Percentiles rank a stretch among this genome's conserved stretches.
Conservation (phyloP, 495 filamentous ascomycete species). For the Penicillium parvum region DNA sequence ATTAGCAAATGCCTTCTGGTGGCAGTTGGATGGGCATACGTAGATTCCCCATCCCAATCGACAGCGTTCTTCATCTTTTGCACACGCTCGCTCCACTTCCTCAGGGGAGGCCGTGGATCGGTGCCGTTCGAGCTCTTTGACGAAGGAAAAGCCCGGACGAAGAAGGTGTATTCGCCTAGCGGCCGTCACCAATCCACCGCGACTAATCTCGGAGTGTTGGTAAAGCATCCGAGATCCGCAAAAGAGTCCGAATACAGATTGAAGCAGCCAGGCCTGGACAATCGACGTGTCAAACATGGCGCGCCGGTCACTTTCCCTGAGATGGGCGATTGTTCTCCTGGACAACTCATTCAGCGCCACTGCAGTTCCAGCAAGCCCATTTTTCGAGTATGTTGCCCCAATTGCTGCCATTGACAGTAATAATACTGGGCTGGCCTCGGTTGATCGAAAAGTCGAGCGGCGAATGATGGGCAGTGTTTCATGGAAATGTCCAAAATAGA, state of each 20-base stretch:
- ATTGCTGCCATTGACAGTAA: slow-evolving; percentile 7
- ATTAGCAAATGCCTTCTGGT: neutral
- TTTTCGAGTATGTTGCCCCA: slow-evolving; percentile 4
- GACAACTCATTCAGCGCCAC: slow-evolving; percentile 4
- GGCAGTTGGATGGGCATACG: neutral
- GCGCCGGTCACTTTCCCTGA: slow-evolving; percentile 6
- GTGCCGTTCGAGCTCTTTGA: slow-evolving; percentile 5
- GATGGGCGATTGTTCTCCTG: slow-evolving; percentile 2
- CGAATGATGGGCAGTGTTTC: slow-evolving; percentile 6
- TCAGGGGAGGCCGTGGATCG: neutral
- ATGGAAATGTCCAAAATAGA: slow-evolving; percentile 8
- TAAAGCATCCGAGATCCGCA: slow-evolving; percentile 8
- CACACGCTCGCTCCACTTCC: slow-evolving; percentile 3
- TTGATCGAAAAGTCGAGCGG: slow-evolving; percentile 5
- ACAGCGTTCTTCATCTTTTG: slow-evolving; percentile 4
- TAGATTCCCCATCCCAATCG: slow-evolving; percentile 6
- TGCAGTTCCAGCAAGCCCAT: slow-evolving; percentile 1
- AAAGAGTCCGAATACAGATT: slow-evolving; percentile 5
- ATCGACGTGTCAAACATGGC: slow-evolving; percentile 6
- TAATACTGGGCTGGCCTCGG: slow-evolving; percentile 3
- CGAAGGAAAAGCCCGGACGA: slow-evolving; percentile 4
- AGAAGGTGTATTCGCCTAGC: slow-evolving; percentile 7
- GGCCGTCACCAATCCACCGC: slow-evolving; percentile 4
- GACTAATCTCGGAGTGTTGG: slow-evolving; percentile 7
- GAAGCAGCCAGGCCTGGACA: slow-evolving; percentile 4